Evolutionary conservation across 345 rosid species (phyloP), one percentile per base, ranked within the genome.

Genomic region (Durio zibethinus): DNA sequence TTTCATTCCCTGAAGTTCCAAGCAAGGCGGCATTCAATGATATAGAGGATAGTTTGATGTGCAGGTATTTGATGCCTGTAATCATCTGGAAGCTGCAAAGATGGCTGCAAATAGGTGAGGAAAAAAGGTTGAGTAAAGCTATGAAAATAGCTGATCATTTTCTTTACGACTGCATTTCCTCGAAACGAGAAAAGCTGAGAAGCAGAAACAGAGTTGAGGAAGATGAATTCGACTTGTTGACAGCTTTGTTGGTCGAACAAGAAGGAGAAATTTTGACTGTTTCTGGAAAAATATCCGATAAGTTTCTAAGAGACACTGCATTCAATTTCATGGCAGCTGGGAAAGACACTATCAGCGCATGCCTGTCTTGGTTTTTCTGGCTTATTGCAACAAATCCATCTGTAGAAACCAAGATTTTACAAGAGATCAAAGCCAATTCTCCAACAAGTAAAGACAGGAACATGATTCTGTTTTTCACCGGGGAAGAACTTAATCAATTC

Each of bases 341-440:
- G 12, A 84, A 81, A 72, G 89, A 86, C 79, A 76, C 91, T 0
- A 42, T 85, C 72, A 82, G 73, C 43, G 68, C 85, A 16, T 79
- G 78, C 15, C 80, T 85, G 38, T 35, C 76, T 35, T 88, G 87
- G 87, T 80, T 84, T 47, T 73, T 83, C 33, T 88, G 89, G 89
- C 83, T 86, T 10, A 53, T 84, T 10, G 72, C 83, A 0, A 84
- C 65, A 8, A 77, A 88, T 48, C 91, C 86, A 1, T 18, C 72
- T 0, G 83, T 79, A 0, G 82, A 83, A 29, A 36, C 63, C 27
- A 85, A 82, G 42, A 78, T 85, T 14, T 43, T 75, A 1, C 29
- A 74, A 53, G 85, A 82, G 48, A 80, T 85, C 3, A 69, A 78
- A 56, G 21, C 31, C 5, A 82, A 78, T 33, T 43, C 64, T 27